A percentile compares a stretch with the other conserved stretches of the same genome.
Evolutionary conservation across 768 basidiomycete genomes (phyloP).

Genomic region (Lactarius pseudohatsudake): DNA sequence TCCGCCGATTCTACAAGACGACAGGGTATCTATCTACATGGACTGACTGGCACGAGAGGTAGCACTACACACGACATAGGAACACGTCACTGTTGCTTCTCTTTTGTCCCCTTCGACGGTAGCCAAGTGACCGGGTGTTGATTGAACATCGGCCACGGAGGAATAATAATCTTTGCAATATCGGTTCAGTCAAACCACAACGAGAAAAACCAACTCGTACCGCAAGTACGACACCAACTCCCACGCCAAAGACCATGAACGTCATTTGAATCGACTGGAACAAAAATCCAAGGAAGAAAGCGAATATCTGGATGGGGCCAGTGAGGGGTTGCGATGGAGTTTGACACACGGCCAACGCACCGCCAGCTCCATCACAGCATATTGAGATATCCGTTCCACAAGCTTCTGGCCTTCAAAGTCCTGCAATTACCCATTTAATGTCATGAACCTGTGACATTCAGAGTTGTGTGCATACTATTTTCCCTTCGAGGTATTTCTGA

Average conservation of each 20-base stretch:
- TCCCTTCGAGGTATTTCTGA: slow-evolving; percentile 35
- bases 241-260: slow-evolving; percentile 47
- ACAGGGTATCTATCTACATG: background rate
- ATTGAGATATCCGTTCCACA: slow-evolving; percentile 48
- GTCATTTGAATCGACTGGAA: slow-evolving; percentile 56
- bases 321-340: background rate
- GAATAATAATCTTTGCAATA: slow-evolving; percentile 51
- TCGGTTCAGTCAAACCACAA: slow-evolving; percentile 14
- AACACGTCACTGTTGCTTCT: slow-evolving; percentile 29
- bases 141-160: slow-evolving; percentile 71
- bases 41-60: background rate
- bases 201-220: slow-evolving; percentile 27
- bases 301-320: slow-evolving; percentile 42
- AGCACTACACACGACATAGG: background rate
- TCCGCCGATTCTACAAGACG: too few species aligned
- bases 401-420: slow-evolving; percentile 62
- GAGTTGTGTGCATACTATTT: slow-evolving; percentile 34
- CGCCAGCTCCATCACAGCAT: slow-evolving; percentile 46
- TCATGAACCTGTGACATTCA: background rate
- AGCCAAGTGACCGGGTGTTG: slow-evolving; percentile 63
- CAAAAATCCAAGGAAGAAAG: slow-evolving; percentile 57
- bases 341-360: slow-evolving; percentile 38
- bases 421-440: slow-evolving; percentile 36
- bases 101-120: slow-evolving; percentile 37
- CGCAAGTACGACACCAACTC: slow-evolving; percentile 23